Percentiles rank a stretch among this genome's conserved stretches.
Evolutionary conservation across 140 eudicot species (phyloP).

Genomic region (Oenanthe javanica): DNA sequence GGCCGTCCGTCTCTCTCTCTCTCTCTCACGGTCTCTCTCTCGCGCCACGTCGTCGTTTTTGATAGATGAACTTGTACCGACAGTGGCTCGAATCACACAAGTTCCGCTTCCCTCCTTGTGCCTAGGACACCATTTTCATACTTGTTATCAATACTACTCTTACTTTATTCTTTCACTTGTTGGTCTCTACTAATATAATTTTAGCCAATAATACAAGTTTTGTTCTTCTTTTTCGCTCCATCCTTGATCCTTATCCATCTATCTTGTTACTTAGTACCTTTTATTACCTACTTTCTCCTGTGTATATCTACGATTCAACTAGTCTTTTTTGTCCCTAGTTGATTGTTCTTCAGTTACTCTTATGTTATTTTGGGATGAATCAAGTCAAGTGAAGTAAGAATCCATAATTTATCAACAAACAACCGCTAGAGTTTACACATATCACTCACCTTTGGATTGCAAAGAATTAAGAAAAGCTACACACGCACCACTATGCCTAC

Average conservation of each 20-base stretch:
- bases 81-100: not conserved
- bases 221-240: not conserved
- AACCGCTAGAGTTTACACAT: not conserved
- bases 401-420: not conserved
- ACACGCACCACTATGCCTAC: conserved; percentile 26
- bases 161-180: not conserved
- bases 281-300: not conserved
- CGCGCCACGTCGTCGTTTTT: not conserved
- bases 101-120: not conserved
- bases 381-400: not conserved
- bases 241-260: not conserved
- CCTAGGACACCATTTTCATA: not conserved
- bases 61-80: not conserved
- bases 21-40: too few species aligned
- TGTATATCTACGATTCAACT: not conserved
- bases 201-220: not conserved
- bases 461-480: conserved; percentile 1
- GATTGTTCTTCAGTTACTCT: not conserved
- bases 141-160: not conserved
- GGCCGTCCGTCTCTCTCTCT: conserved; percentile 11
- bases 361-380: not conserved
- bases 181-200: not conserved
- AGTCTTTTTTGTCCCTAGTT: not conserved
- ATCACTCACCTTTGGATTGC: not conserved
- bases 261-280: not conserved